Evolutionary conservation across 768 basidiomycete genomes (phyloP).

Genomic region (Lactarius trivialis): DNA sequence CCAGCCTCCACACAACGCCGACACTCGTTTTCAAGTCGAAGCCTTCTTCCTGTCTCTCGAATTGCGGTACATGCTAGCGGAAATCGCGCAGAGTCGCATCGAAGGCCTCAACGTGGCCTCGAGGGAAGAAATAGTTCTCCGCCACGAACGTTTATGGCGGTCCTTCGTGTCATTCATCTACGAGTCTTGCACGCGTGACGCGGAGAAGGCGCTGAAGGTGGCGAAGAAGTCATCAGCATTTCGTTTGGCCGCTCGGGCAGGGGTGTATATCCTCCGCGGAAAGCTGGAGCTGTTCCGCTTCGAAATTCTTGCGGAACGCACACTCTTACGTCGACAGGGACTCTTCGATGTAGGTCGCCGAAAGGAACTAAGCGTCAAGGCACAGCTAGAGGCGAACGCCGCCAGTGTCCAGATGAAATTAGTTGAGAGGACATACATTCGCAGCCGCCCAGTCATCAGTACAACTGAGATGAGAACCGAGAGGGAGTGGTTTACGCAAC

Average conservation of each 20-base stretch:
- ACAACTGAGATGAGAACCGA: constrained; percentile 21
- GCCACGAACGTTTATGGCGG: constrained; percentile 23
- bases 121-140: neutral
- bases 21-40: constrained; percentile 31
- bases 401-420: neutral
- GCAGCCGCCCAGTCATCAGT: constrained; percentile 22
- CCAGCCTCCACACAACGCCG: constrained; percentile 32
- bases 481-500: constrained; percentile 27
- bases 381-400: neutral
- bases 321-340: constrained; percentile 4
- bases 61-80: constrained; percentile 31
- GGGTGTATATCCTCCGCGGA: constrained; percentile 24
- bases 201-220: constrained; percentile 24
- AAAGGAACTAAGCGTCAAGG: neutral
- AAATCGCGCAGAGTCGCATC: constrained; percentile 28
- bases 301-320: constrained; percentile 17
- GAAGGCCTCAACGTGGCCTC: constrained; percentile 13
- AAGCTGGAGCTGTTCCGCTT: constrained; percentile 29
- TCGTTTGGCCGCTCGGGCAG: constrained; percentile 27
- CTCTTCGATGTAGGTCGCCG: neutral
- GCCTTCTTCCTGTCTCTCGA: constrained; percentile 33
- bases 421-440: constrained; percentile 22
- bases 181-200: constrained; percentile 27
- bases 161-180: constrained; percentile 26
- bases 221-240: constrained; percentile 27